Percentiles rank a stretch among this genome's conserved stretches.
Evolutionary conservation across 1,284 basidiomycete species (phyloP).

Genomic region (Coniophora puteana): DNA sequence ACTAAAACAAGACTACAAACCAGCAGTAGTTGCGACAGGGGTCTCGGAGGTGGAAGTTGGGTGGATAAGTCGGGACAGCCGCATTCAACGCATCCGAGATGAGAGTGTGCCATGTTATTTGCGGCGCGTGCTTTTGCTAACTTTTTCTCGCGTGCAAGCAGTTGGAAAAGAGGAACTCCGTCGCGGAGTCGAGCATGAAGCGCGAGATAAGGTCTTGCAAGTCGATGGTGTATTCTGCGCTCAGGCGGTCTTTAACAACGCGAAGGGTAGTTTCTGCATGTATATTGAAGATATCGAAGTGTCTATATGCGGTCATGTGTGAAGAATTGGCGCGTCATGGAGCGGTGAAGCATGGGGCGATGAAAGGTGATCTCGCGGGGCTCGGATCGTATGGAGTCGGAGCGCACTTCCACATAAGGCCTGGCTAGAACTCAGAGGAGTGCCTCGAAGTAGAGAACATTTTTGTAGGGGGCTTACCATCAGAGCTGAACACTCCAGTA

Average conservation of each 20-base stretch:
- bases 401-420: slow-evolving; percentile 28
- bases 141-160: slow-evolving; percentile 1
- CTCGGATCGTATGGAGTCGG: not conserved
- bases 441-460: not conserved
- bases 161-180: slow-evolving; percentile 32
- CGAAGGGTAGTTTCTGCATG: slow-evolving; percentile 26
- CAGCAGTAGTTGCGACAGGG: no score
- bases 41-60: no score
- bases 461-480: slow-evolving; percentile 19
- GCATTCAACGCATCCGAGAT: no score
- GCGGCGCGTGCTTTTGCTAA: no score
- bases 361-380: slow-evolving; percentile 1
- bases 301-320: slow-evolving; percentile 38
- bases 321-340: slow-evolving; percentile 44
- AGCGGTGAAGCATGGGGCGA: slow-evolving; percentile 40
- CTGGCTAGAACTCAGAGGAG: slow-evolving; percentile 7
- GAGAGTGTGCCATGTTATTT: no score
- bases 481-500: slow-evolving; percentile 36
- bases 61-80: no score
- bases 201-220: slow-evolving; percentile 31
- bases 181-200: slow-evolving; percentile 32
- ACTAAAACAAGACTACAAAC: no score
- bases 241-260: slow-evolving; percentile 23
- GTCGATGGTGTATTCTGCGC: slow-evolving; percentile 29
- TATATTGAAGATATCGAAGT: slow-evolving; percentile 41